Evolutionary conservation across 139 green algal genomes (phyloP).

Genomic region (Dunaliella primolecta): DNA sequence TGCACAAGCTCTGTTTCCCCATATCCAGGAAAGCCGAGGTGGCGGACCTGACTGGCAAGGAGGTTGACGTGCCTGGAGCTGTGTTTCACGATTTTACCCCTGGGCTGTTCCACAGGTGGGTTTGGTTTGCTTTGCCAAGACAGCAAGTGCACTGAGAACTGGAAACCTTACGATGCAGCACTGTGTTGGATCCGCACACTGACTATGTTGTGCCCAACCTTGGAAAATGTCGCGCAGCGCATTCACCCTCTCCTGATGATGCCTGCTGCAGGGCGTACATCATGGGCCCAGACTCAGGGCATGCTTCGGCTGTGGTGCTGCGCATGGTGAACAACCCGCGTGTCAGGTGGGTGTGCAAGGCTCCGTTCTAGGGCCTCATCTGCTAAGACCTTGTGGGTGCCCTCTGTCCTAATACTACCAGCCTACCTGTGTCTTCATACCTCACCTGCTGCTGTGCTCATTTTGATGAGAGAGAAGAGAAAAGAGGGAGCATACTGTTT

Average conservation of each 20-base stretch:
- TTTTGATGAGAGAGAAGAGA: too few species aligned
- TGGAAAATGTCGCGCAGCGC: background rate
- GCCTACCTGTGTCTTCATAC: background rate
- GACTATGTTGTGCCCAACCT: background rate
- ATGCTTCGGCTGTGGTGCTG: background rate
- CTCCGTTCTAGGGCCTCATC: too few species aligned
- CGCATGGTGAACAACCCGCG: background rate
- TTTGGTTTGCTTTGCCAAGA: too few species aligned
- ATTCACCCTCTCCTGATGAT: background rate
- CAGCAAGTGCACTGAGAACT: background rate
- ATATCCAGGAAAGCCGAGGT: background rate
- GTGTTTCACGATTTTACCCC: background rate
- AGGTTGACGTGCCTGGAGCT: background rate
- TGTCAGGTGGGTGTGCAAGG: background rate
- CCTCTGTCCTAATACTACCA: background rate
- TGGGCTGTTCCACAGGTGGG: background rate
- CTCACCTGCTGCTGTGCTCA: background rate
- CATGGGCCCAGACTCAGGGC: background rate
- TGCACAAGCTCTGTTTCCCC: background rate
- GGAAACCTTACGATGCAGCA: background rate
- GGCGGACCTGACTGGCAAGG: background rate
- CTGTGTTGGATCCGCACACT: background rate
- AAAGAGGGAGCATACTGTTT: too few species aligned
- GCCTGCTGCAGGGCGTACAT: background rate
- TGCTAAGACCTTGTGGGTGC: background rate